Evolutionary conservation across 139 green algal genomes (phyloP).

Genomic region (Pedinophyceae sp.): DNA sequence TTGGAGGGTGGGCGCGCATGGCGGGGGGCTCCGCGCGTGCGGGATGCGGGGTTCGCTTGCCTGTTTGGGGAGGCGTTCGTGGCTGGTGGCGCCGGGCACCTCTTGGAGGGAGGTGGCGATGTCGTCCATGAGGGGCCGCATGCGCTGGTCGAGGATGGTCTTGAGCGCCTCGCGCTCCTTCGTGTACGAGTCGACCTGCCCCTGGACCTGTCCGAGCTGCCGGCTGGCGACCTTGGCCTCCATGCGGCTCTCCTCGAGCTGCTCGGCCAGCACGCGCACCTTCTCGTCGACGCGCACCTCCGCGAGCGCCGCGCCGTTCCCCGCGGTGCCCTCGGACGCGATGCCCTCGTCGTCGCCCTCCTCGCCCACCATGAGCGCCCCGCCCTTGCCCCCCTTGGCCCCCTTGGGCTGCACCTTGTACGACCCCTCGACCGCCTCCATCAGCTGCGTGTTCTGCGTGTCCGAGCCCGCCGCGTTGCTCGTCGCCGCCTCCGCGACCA

Average conservation of each 20-base stretch:
- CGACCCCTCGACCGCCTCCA: constrained; percentile 1
- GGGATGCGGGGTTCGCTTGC: too few relatives aligned
- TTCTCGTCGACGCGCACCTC: neutral
- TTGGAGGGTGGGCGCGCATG: neutral
- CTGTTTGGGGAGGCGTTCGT: neutral
- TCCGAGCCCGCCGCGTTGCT: neutral
- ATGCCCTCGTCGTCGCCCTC: neutral
- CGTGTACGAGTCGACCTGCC: constrained; percentile 15
- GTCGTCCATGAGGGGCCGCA: constrained; percentile 35
- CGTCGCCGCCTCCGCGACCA: neutral
- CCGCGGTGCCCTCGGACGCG: neutral
- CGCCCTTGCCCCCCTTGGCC: too few relatives aligned
- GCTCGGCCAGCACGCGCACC: neutral
- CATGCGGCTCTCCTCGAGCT: neutral
- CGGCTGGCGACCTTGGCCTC: too few relatives aligned
- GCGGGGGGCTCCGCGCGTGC: too few relatives aligned
- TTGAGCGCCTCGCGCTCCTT: constrained; percentile 54
- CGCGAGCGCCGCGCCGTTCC: neutral
- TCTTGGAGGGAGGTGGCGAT: constrained; percentile 21
- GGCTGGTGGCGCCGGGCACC: constrained; percentile 4
- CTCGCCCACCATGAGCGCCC: neutral
- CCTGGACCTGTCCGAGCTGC: constrained; percentile 12
- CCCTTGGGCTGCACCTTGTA: neutral
- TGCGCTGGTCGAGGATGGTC: constrained; percentile 61
- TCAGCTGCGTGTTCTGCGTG: constrained; percentile 14